These are phyloP conservation scores for Tolypocladium tundrense DNA, from an alignment of 2,329 filamentous ascomycete genomes.

Conservation along the genomic window DNA sequence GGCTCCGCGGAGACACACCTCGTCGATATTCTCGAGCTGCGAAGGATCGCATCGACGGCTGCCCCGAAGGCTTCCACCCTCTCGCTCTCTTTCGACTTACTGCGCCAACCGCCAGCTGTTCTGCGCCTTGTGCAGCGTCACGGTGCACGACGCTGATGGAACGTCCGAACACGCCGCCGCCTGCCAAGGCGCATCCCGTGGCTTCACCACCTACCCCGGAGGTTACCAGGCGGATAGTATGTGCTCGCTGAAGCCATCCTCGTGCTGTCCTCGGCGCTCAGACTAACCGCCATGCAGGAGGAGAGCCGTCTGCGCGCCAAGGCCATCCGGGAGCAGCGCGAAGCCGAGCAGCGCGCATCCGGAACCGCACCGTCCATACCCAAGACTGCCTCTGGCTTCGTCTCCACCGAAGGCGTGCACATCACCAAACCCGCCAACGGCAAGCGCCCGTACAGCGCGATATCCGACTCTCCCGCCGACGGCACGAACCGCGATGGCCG, in stretches of 20 bases:
- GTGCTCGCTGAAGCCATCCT: constrained; percentile 9
- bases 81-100: neutral
- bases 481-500: constrained; percentile 61
- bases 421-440: constrained; percentile 32
- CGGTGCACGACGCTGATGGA: constrained; percentile 27
- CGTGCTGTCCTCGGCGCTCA: no score
- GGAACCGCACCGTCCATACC: constrained; percentile 29
- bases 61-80: neutral
- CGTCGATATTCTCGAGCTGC: neutral
- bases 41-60: neutral
- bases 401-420: constrained; percentile 56
- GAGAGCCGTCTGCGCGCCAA: constrained; percentile 81
- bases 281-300: constrained; percentile 45
- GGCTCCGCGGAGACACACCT: neutral
- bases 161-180: constrained; percentile 34
- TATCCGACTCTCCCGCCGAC: constrained; percentile 39
- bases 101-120: neutral
- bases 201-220: constrained; percentile 43
- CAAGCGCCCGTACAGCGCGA: constrained; percentile 62
- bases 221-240: constrained; percentile 43
- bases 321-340: constrained; percentile 65
- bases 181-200: constrained; percentile 18
- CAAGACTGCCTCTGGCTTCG: constrained; percentile 56
- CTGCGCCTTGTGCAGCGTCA: neutral
- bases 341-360: constrained; percentile 47